Base-by-base conservation (phyloP, 371 early-diverging fungal species). In the Quaeritorhiza haematococci region DNA sequence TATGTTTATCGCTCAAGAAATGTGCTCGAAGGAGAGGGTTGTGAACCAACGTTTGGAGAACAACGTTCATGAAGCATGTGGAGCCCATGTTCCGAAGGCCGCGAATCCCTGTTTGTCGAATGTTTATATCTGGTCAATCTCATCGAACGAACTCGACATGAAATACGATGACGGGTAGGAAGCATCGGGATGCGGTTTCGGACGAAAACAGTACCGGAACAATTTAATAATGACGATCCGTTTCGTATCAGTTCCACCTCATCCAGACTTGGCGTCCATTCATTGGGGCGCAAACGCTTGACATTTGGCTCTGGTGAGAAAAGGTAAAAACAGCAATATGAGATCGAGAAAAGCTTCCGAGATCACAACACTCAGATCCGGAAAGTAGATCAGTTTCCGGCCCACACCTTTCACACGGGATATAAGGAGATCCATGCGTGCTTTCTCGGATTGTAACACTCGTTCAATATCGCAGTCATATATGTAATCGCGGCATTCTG, bases 41-140 rank as follows among this genome's bases (percentile, higher is more conserved):
- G 64, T 96, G 94, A 8, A 91, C 71, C 52, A 97, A 78, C 34
- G 89, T 83, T 68, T 97, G 98, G 26, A 97, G 76, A 19, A 97
- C 87, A 15, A 88, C 90, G 66, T 91, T 93, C 86, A 97, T 89
- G 61, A 90, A 97, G 61, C 97, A 97, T 0, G 96, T 96, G 1
- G 87, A 84, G 26, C 98, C 98, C 80, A 96, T 81, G 60, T 97
- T 97, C 44, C 83, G 73, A 49, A 94, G 71, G 1, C 98, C 98
- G 8, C 97, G 86, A 27, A 95, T 71, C 3, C 93, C 92, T 59
- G 68, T 35, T 8, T 13, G n/a, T n/a, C n/a, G n/a, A n/a, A n/a
- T n/a, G n/a, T n/a, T n/a, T n/a, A n/a, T n/a, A n/a, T n/a, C n/a
- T n/a, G n/a, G n/a, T n/a, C n/a, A n/a, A n/a, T n/a, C n/a, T n/a